Conservation (phyloP, 2,329 filamentous ascomycete genomes). For the Cytospora paraplurivora region DNA sequence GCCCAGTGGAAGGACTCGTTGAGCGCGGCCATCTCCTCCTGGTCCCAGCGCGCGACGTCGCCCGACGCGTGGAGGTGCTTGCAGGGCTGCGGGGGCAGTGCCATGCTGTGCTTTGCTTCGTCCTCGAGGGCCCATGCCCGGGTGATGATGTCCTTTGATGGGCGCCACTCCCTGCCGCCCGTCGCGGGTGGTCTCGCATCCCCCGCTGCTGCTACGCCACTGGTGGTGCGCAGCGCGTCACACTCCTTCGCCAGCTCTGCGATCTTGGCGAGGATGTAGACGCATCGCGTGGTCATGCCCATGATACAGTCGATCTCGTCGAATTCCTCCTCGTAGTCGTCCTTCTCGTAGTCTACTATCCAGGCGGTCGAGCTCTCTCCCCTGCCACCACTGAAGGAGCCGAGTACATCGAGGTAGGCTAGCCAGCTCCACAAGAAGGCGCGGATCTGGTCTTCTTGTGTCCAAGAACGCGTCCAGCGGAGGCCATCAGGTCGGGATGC, state of each 20-base stretch:
- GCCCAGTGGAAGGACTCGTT: slow-evolving; percentile 82
- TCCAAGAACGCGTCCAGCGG: slow-evolving; percentile 49
- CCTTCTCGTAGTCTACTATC: slow-evolving; percentile 54
- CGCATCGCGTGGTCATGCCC: slow-evolving; percentile 73
- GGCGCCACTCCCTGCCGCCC: slow-evolving; percentile 55
- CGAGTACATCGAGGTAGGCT: slow-evolving; percentile 79
- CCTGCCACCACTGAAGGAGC: slow-evolving; percentile 65
- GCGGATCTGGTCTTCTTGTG: slow-evolving; percentile 60
- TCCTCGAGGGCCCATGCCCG: slow-evolving; percentile 62
- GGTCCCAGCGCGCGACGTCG: slow-evolving; percentile 60
- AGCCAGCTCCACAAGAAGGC: slow-evolving; percentile 83
- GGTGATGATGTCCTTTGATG: slow-evolving; percentile 53
- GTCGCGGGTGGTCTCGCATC: slow-evolving; percentile 35
- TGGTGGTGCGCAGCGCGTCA: slow-evolving; percentile 67
- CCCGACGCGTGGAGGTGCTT: slow-evolving; percentile 50
- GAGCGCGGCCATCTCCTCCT: slow-evolving; percentile 66
- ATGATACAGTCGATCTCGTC: slow-evolving; percentile 80
- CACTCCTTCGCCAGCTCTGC: slow-evolving; percentile 71
- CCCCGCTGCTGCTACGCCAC: slow-evolving; percentile 27
- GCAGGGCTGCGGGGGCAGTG: slow-evolving; percentile 45
- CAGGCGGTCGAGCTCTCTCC: slow-evolving; percentile 50
- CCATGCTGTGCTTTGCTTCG: slow-evolving; percentile 62
- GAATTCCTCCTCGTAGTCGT: slow-evolving; percentile 54
- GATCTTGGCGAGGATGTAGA: slow-evolving; percentile 70
- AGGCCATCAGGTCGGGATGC: slow-evolving; percentile 55